Evolutionary conservation across 2,329 filamentous ascomycete genomes (phyloP), one percentile per base, ranked within the genome.

Genomic region (Botrytis elliptica): DNA sequence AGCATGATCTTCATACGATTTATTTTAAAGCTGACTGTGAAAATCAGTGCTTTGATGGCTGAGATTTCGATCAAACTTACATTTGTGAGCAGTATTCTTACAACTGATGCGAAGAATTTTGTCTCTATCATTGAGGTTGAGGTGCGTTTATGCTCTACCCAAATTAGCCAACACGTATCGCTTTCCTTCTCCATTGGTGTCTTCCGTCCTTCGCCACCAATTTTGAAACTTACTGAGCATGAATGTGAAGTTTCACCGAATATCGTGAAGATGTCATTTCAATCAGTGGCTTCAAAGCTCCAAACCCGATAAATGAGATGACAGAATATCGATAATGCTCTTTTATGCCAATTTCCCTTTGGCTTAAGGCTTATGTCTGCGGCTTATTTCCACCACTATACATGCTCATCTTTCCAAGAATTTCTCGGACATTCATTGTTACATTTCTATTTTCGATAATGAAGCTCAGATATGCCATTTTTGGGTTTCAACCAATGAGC

Each of bases 71-170:
- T 14, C 10, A 3, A n/a, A 14, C 25, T n/a, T n/a, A 52, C 1
- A 14, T n/a, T n/a, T 12, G 25, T 52, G 12, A n/a, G 25, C 14
- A 1, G 1, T 14, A 14, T 2, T n/a, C 0, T 14, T 5, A 12
- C 4, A n/a, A 52, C 9, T 52, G 49, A 14, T 0, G 25, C 3
- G 4, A 14, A 52, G 10, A 2, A 4, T 8, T 38, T 16, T 14
- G 4, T n/a, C 1, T 38, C 29, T 60, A 10, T 7, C 22, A 62
- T 25, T 25, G 9, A 38, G 25, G 33, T 22, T 2, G 59, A 38
- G 59, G 5, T 25, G 22, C 25, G 14, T 38, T 14, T 14, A 12
- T n/a, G 10, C 3, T 25, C 59, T 60, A 22, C 8, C 9, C 18
- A 38, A 60, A 2, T 8, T 59, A 36, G n/a, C 14, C 14, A 36